Evolutionary conservation across 176 grass and related monocot species (phyloP).

Genomic region (Oryza meyeriana): DNA sequence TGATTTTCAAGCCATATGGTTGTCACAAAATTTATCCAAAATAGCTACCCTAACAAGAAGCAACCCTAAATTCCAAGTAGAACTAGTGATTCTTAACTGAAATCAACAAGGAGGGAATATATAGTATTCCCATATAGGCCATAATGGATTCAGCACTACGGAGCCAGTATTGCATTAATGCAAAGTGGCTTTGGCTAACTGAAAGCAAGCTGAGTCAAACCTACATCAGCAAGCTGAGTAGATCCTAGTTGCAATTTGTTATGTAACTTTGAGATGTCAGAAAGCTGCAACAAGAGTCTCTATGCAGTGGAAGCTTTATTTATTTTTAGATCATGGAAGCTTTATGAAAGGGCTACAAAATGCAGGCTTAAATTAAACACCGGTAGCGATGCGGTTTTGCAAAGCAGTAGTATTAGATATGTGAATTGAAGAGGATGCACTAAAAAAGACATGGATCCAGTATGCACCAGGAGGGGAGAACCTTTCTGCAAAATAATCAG

Average conservation of each 20-base stretch:
- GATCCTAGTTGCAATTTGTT: not conserved
- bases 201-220: not conserved
- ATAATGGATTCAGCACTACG: not conserved
- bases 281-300: not conserved
- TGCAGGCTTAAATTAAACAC: not conserved
- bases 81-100: slow-evolving; percentile 10
- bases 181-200: slow-evolving; percentile 20
- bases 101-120: slow-evolving; percentile 6
- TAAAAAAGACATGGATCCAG: not conserved
- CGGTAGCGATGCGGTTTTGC: not conserved
- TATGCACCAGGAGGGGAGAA: not conserved
- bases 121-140: not conserved
- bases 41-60: not conserved
- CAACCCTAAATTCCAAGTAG: slow-evolving; percentile 5
- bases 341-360: not conserved
- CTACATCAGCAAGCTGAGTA: not conserved
- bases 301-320: not conserved
- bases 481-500: not conserved
- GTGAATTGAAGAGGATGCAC: not conserved
- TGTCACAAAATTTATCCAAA: not conserved
- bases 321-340: no score
- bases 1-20: not conserved
- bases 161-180: not conserved
- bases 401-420: not conserved
- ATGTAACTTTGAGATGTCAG: not conserved